Base-by-base conservation (phyloP, 306 rosid species). In the Medicago ruthenica region DNA sequence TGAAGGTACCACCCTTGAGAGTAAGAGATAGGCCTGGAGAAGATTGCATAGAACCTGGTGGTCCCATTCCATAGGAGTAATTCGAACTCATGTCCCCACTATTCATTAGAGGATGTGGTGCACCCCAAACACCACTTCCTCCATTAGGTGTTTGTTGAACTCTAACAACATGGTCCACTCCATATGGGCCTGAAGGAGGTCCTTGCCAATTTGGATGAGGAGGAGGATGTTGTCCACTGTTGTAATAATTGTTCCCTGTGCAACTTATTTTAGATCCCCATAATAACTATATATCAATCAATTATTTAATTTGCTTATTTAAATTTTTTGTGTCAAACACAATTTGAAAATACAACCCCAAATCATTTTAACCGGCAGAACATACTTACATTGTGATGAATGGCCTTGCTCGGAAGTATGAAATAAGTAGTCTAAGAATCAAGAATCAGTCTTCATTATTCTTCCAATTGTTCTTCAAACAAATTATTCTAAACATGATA, bases 1-100 rank as follows among this genome's bases (percentile, higher is more conserved):
- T 78, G 88, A 93, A 91, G 12, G 97, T 93, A 50, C 91, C 90
- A 71, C 89, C 80, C 27, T 69, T 90, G 63, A 86, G 85, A 13
- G 82, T 79, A 1, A 88, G 85, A 7, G 89, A 41, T 12, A 88
- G 63, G 27, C 67, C 50, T 2, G 93, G 96, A 0, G 97, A 83
- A 2, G 97, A 87, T 5, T 91, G 92, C 36, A 87, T 70, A 9
- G 88, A 77, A 0, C 82, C 66, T 22, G 87, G 66, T 36, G 87
- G 66, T 4, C 31, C 62, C 75, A 70, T 42, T 20, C 91, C 84
- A 16, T 24, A 3, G 9, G 87, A 83, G 75, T 69, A 88, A 27
- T 70, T 72, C 0, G 81, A 16, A 62, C 82, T 85, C 85, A 80
- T 86, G 0, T 91, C 97, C 0, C 85, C 83, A 27, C 90, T 90